Base-by-base conservation (phyloP, 768 basidiomycete species). In the Russula olivacea region DNA sequence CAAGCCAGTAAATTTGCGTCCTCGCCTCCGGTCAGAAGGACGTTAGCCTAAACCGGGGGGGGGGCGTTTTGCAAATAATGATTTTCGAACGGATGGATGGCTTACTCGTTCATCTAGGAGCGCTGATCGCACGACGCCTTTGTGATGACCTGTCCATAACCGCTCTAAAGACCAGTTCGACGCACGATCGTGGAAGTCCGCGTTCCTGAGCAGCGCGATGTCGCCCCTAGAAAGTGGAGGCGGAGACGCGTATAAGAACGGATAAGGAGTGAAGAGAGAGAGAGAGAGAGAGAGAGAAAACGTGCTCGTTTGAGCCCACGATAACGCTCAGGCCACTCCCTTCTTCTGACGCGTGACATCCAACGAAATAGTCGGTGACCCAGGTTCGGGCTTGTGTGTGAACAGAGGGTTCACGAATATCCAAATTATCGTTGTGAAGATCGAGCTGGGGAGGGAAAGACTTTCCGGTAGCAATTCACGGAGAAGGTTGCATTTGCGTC, bases 361-460 rank as follows among this genome's bases (percentile, higher is more conserved):
- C 78, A 57, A 91, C 82, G 41, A 89, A 73, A 74, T 91, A 90
- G 69, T 91, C 88, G 1, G 88, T 88, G n/a, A 86, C 82, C 89
- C 89, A 91, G 58, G 83, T 83, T 48, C 79, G 74, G 30, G 76
- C 75, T 21, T 79, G 75, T 25, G 74, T 78, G 66, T 88, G 86
- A 11, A 87, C 71, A 1, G 86, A 84, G 2, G 86, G 86, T 6
- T 69, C 76, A 12, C 88, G 85, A 61, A 90, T 88, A 66, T 90
- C 87, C 41, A 81, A 67, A 58, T 78, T 79, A 58, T 78, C 79
- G 64, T 80, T 76, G 9, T 80, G 67, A 58, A 75, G 77, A 59
- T 90, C 89, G 19, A 90, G 77, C 88, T 91, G 64, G 15, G 36
- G n/a, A 21, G 60, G 43, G 57, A 30, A 30, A 28, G 28, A n/a